Evolutionary conservation across 1,284 basidiomycete species (phyloP).

Genomic region (Boletellus dicymbophilus): DNA sequence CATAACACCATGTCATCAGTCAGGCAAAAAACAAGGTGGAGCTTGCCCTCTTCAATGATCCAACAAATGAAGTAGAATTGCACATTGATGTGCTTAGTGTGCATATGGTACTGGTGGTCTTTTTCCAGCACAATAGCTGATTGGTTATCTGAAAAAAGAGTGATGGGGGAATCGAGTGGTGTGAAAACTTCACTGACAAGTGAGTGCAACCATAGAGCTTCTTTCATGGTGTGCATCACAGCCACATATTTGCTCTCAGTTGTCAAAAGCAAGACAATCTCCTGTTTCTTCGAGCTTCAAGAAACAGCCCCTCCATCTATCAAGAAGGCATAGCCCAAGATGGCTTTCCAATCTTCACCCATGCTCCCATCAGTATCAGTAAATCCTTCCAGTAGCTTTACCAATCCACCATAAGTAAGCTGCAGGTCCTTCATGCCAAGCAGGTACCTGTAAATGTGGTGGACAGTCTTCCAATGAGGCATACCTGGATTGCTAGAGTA

Average conservation of each 20-base stretch:
- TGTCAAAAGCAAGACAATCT: background rate
- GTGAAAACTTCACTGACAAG: background rate
- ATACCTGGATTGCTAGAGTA: no score
- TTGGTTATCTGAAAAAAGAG: no score
- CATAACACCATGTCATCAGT: background rate
- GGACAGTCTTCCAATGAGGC: no score
- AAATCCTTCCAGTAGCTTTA: no score
- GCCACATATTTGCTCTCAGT: background rate
- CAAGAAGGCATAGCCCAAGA: background rate
- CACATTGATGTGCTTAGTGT: constrained; percentile 30
- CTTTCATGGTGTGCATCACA: background rate
- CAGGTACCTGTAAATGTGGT: no score
- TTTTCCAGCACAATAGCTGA: no score
- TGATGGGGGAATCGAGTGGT: background rate
- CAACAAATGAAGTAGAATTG: constrained; percentile 30
- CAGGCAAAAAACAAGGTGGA: background rate
- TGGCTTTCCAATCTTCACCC: background rate
- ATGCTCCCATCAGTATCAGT: no score
- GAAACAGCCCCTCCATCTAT: background rate
- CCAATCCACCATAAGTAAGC: no score
- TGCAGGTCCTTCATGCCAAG: no score
- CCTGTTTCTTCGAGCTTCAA: background rate
- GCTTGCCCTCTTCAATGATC: background rate
- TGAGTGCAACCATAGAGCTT: background rate
- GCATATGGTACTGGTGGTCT: background rate